Conservation (phyloP, 2,329 filamentous ascomycete species). For the Fusarium sarcochroum region DNA sequence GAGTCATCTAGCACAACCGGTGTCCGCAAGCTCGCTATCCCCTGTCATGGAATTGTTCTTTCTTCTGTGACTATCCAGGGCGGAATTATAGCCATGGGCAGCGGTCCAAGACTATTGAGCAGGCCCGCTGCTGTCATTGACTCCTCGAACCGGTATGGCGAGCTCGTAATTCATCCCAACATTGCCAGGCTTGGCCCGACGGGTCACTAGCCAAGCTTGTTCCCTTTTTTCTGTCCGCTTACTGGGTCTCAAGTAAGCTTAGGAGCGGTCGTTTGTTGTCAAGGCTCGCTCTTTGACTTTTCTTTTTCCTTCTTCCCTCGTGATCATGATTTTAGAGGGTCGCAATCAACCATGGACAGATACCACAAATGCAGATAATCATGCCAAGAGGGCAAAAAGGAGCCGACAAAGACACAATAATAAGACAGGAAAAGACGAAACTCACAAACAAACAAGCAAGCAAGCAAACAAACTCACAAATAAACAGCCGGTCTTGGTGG, state of each 20-base stretch:
- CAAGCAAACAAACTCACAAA: slow-evolving; percentile 22
- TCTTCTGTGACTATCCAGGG: slow-evolving; percentile 41
- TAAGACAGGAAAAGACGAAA: slow-evolving; percentile 5
- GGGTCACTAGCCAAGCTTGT: slow-evolving; percentile 29
- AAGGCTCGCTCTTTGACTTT: slow-evolving; percentile 17
- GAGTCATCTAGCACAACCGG: slow-evolving; percentile 2
- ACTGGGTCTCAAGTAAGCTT: slow-evolving; percentile 24
- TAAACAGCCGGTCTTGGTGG: neutral
- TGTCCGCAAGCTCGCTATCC: slow-evolving; percentile 14
- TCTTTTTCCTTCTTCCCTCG: slow-evolving; percentile 23
- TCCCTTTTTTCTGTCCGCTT: slow-evolving; percentile 26
- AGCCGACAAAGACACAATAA: slow-evolving; percentile 24
- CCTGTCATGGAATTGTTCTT: slow-evolving; percentile 51
- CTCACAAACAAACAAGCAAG: slow-evolving; percentile 20
- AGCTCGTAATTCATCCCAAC: slow-evolving; percentile 21
- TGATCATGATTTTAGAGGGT: slow-evolving; percentile 30
- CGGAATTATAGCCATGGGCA: slow-evolving; percentile 27
- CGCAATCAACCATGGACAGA: slow-evolving; percentile 15
- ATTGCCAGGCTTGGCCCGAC: slow-evolving; percentile 28
- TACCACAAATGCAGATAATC: slow-evolving; percentile 20
- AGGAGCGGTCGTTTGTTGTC: slow-evolving; percentile 17
- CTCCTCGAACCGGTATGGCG: slow-evolving; percentile 27
- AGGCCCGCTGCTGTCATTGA: slow-evolving; percentile 30
- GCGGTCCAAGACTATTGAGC: slow-evolving; percentile 19
- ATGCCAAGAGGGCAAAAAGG: slow-evolving; percentile 25